phyloP scores from a whole-genome alignment of 2,329 filamentous ascomycete species.

The Monosporascus sp. region DNA sequence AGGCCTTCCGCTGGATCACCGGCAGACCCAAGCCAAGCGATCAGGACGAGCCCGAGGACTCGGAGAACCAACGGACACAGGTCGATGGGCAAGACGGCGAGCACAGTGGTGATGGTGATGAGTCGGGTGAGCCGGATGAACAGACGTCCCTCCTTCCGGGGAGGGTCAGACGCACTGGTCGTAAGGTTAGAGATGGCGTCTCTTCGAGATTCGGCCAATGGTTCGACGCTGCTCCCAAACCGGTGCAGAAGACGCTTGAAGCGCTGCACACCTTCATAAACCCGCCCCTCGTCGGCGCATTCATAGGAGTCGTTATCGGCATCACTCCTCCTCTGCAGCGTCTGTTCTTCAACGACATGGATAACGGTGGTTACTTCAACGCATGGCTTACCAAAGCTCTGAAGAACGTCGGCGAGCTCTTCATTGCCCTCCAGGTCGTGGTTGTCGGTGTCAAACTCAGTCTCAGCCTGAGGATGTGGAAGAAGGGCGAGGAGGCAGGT shows the following conservation, averaged over 20 bases:
- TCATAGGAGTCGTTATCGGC: slow-evolving; percentile 46
- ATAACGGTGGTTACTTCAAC: slow-evolving; percentile 49
- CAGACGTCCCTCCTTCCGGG: slow-evolving; percentile 14
- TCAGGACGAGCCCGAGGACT: slow-evolving; percentile 14
- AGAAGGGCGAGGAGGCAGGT: slow-evolving; percentile 35
- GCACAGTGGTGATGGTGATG: neutral
- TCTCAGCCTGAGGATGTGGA: slow-evolving; percentile 41
- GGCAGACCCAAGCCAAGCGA: slow-evolving; percentile 10
- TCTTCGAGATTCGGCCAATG: slow-evolving; percentile 16
- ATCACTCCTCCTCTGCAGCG: slow-evolving; percentile 45
- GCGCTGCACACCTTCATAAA: slow-evolving; percentile 40
- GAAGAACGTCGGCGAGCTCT: slow-evolving; percentile 51
- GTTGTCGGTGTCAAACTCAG: slow-evolving; percentile 53
- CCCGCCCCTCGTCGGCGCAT: slow-evolving; percentile 45
- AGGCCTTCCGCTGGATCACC: slow-evolving; percentile 10
- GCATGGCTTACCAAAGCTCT: slow-evolving; percentile 51
- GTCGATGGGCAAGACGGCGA: slow-evolving; percentile 1
- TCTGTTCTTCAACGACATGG: slow-evolving; percentile 45
- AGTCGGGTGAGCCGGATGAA: slow-evolving; percentile 6
- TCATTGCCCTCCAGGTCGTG: slow-evolving; percentile 51
- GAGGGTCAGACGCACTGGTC: slow-evolving; percentile 21
- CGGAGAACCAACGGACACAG: slow-evolving; percentile 3
- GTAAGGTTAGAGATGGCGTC: slow-evolving; percentile 5
- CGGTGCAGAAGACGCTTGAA: slow-evolving; percentile 29
- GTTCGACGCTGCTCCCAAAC: slow-evolving; percentile 22